Evolutionary conservation across 495 filamentous ascomycete species (phyloP), one percentile per base, ranked within the genome.

Genomic region (Xylaria flabelliformis): DNA sequence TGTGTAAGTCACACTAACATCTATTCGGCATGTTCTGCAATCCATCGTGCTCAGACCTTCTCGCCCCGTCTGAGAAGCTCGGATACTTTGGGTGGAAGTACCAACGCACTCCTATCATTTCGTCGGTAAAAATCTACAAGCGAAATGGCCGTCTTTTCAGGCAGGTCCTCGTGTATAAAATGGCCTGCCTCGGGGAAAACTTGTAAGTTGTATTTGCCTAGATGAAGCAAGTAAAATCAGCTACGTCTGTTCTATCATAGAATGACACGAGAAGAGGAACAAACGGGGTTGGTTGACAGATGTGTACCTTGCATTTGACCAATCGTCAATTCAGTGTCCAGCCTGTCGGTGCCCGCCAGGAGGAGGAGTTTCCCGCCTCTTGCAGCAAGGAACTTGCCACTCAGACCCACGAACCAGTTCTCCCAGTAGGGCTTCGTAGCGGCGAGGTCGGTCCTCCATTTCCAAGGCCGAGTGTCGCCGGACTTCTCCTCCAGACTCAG

Each of bases 101-200:
- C 91, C 72, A 98, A 79, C 0, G 91, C 88, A 74, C 88, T 92
- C 63, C 95, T 85, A 80, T 98, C 95, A 80, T 98, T 98, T 39
- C 96, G 83, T 74, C 90, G 91, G 76, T 95, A 93, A 75, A 99
- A 98, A 78, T 98, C 97, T 3, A 91, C 94, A 65, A 98, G 80
- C 34, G 90, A 87, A 74, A 89, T 88, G 6, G 97, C 96, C 36
- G 91, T 95, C 84, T 94, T 97, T 72, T 91, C 90, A 1, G 97
- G 94, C 67, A 94, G 87, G 80, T 99, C 96, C 80, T 99, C 96
- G 72, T 98, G 97, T 62, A 99, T 88, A 75, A 98, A 99, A 80
- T 98, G 96, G 0, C 96, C 96, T 7, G 95, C 94, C 80, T 97
- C 93, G 0, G 97, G 97, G 72, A 98, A 91, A 21, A 99, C 95